Evolutionary conservation across 768 basidiomycete genomes (phyloP), one percentile per base, ranked within the genome.

Genomic region (Pulveroboletus sp.): DNA sequence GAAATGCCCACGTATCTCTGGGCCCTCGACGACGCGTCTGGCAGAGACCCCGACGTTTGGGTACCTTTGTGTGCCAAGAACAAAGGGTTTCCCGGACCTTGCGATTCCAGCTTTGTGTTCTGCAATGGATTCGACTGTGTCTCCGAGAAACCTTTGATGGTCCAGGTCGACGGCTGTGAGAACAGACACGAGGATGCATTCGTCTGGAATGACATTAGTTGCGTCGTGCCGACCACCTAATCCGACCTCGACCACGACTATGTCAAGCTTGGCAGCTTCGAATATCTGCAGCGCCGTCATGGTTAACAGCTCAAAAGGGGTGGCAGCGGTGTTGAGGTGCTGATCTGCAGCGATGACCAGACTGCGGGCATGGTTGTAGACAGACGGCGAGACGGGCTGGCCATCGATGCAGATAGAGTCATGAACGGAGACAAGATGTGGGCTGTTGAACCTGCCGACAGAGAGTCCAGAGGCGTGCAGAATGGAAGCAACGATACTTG

Each of bases 181-280:
- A 30, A 82, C 87, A n/a, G 89, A 90, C 2, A 85, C 81, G 30
- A 92, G 67, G 37, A 94, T 78, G 44, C 71, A 71, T 1, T 77
- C 73, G 39, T 85, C 79, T 2, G 89, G 79, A 17, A 98, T 80
- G 47, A 88, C 77, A 64, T 99, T 99, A 3, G 96, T 99, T 17
- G 96, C 95, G 65, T 98, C 96, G 43, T 86, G 69, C 3, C 81
- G 76, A 5, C 96, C 96, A 0, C 96, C 96, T 86, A 99, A 85
- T 0, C 96, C 95, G 9, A 93, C 94, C 70, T 99, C 95, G 39
- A 96, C 68, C 9, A 98, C 81, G 18, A 84, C 86, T 35, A 97
- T 60, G 57, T 97, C 94, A 6, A 94, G 76, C n/a, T 69, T 56
- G 3, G 71, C 71, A 8, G 69, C 69, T 62, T 93, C 85, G 60